These are phyloP conservation scores for Volvox carteri DNA, from an alignment of 163 green algal species.

Conservation along the genomic window DNA sequence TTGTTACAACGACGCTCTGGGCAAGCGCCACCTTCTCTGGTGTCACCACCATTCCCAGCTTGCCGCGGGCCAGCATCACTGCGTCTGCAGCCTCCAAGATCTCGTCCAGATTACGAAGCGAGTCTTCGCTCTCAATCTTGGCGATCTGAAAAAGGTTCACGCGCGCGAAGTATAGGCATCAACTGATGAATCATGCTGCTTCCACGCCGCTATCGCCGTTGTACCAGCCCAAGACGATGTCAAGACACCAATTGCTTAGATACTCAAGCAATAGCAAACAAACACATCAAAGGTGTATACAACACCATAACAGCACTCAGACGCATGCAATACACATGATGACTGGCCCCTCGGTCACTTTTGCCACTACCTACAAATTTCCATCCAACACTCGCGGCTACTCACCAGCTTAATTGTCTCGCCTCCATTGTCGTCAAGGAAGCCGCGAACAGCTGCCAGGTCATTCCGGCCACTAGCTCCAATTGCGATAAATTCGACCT, in stretches of 20 bases:
- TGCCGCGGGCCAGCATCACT: slow-evolving; percentile 80
- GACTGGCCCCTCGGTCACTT: too few species aligned
- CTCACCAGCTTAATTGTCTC: slow-evolving; percentile 59
- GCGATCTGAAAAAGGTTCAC: slow-evolving; percentile 53
- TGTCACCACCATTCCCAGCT: slow-evolving; percentile 78
- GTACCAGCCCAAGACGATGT: too few species aligned
- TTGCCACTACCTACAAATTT: too few species aligned
- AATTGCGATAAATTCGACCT: slow-evolving; percentile 47
- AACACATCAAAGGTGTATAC: too few species aligned
- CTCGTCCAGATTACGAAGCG: slow-evolving; percentile 71
- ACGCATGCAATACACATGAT: too few species aligned
- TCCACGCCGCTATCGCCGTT: too few species aligned
- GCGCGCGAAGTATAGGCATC: too few species aligned
- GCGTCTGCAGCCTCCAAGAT: slow-evolving; percentile 79
- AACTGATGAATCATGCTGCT: too few species aligned
- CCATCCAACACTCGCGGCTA: too few species aligned
- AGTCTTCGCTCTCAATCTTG: slow-evolving; percentile 78
- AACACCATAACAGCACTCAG: too few species aligned
- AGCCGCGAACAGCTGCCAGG: slow-evolving; percentile 21
- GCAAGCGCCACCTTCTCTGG: slow-evolving; percentile 79
- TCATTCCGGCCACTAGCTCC: slow-evolving; percentile 24
- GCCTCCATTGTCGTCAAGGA: slow-evolving; percentile 65
- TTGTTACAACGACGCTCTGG: slow-evolving; percentile 68
- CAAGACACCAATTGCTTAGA: too few species aligned
- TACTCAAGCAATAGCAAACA: too few species aligned